Conservation (phyloP, 2,329 filamentous ascomycete species). For the Colletotrichum lentis region DNA sequence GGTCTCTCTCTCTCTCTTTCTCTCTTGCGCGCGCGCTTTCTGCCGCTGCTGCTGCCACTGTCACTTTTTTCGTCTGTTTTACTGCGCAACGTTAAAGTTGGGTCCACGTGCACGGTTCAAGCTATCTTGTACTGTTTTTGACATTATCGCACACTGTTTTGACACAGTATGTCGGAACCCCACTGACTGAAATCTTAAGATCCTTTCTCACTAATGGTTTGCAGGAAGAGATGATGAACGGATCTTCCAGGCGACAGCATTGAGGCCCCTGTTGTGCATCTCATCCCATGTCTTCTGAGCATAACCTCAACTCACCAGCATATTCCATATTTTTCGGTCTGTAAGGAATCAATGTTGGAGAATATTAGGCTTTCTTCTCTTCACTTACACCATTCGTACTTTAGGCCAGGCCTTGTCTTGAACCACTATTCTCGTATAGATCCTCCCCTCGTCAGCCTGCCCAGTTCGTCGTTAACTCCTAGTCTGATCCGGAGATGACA, state of each 20-base stretch:
- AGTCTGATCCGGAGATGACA: background rate
- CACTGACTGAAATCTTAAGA: slow-evolving; percentile 22
- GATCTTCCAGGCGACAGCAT: background rate
- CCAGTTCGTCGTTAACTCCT: slow-evolving; percentile 8
- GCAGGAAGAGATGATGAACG: background rate
- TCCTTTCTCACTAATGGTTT: slow-evolving; percentile 7
- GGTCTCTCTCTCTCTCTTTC: slow-evolving; percentile 11
- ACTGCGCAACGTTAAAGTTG: slow-evolving; percentile 23
- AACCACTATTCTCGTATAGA: slow-evolving; percentile 8
- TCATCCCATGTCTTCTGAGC: background rate
- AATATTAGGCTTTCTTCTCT: slow-evolving; percentile 22
- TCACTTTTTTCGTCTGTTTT: slow-evolving; percentile 29
- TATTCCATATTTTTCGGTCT: background rate
- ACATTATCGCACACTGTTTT: slow-evolving; percentile 19
- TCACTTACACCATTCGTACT: slow-evolving; percentile 31
- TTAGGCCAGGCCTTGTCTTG: slow-evolving; percentile 20
- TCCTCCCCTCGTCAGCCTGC: background rate
- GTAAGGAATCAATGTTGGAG: background rate
- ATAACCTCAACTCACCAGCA: background rate
- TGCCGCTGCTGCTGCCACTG: background rate
- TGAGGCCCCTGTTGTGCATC: background rate
- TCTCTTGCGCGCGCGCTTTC: background rate
- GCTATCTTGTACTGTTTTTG: slow-evolving; percentile 15
- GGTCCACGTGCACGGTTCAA: slow-evolving; percentile 30
- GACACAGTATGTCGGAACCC: slow-evolving; percentile 11